Evolutionary conservation across 495 filamentous ascomycete genomes (phyloP).

Genomic region (Aspergillus olivimuriae): DNA sequence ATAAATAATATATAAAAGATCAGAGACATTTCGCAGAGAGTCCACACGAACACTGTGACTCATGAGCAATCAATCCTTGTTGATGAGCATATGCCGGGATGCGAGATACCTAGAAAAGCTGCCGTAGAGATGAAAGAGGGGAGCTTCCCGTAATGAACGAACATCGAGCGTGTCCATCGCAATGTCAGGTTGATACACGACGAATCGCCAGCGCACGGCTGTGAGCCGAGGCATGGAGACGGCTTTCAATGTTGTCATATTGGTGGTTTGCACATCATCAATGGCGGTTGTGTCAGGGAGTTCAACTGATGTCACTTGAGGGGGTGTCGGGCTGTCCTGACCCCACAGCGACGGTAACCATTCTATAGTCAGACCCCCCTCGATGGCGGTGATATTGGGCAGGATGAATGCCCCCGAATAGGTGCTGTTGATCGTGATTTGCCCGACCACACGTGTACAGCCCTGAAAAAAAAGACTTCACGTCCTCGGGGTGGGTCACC

Average conservation of each 20-base stretch:
- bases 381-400: neutral
- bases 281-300: neutral
- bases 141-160: neutral
- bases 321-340: neutral
- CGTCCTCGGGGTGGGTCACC: neutral
- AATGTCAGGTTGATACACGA: neutral
- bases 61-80: neutral
- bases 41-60: neutral
- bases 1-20: neutral
- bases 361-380: neutral
- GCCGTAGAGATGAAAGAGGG: neutral
- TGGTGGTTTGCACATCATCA: neutral
- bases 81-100: neutral
- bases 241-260: neutral
- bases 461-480: neutral
- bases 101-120: neutral
- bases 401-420: neutral
- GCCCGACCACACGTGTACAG: neutral
- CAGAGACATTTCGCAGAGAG: neutral
- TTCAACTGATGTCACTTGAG: neutral
- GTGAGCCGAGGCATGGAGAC: neutral
- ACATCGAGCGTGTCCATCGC: neutral
- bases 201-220: neutral
- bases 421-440: neutral
- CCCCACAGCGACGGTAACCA: neutral